phyloP scores from a whole-genome alignment of 495 filamentous ascomycete species.

The Penicillium angulare region DNA sequence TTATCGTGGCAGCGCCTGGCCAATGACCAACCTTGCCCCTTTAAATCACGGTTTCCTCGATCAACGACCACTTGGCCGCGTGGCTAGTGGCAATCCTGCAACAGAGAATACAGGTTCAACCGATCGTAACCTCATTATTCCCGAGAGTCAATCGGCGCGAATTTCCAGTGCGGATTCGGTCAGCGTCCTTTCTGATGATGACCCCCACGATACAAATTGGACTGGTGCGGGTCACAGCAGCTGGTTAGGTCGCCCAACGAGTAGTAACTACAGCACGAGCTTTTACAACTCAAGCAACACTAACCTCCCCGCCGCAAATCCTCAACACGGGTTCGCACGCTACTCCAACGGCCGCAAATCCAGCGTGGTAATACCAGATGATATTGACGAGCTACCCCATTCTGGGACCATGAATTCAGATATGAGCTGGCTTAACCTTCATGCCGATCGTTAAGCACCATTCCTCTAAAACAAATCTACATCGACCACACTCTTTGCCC shows the following conservation, averaged over 20 bases:
- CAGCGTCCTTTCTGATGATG: constrained; percentile 55
- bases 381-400: constrained; percentile 43
- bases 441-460: constrained; percentile 33
- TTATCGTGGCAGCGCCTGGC: constrained; percentile 41
- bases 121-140: constrained; percentile 41
- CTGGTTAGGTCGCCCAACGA: constrained; percentile 51
- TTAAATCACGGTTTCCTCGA: constrained; percentile 40
- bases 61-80: constrained; percentile 47
- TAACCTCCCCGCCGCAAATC: constrained; percentile 25
- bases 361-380: constrained; percentile 36
- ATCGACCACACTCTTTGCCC: background rate
- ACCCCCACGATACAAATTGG: constrained; percentile 49
- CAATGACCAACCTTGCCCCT: constrained; percentile 32
- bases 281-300: constrained; percentile 40
- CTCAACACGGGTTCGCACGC: constrained; percentile 12
- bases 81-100: constrained; percentile 66
- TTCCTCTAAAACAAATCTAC: too few relatives aligned
- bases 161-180: constrained; percentile 61
- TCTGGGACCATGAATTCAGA: constrained; percentile 47
- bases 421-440: constrained; percentile 77
- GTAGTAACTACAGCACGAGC: constrained; percentile 62
- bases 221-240: constrained; percentile 40
- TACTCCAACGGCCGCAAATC: constrained; percentile 35
- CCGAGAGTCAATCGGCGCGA: constrained; percentile 58
- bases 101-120: constrained; percentile 50